phyloP scores from a whole-genome alignment of 2,329 filamentous ascomycete genomes.

The Phialophora expanda region DNA sequence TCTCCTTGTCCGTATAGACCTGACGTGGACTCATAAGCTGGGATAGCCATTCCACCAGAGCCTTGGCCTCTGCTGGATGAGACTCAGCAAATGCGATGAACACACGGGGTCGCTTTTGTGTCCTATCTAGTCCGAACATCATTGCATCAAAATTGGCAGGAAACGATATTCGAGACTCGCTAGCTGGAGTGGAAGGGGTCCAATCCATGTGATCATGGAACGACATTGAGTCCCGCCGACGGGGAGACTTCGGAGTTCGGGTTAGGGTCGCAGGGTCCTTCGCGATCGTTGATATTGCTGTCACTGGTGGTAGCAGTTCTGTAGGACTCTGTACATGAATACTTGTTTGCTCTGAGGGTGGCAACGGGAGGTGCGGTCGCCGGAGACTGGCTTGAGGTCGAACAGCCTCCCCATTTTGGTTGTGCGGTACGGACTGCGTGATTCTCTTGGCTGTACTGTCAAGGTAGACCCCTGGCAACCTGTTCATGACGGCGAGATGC shows the following conservation, averaged over 20 bases:
- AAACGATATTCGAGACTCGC: neutral
- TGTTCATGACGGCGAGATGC: conserved; percentile 27
- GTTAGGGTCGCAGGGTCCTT: neutral
- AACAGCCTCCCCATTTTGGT: neutral
- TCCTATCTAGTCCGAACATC: neutral
- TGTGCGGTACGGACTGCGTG: neutral
- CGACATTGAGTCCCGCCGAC: neutral
- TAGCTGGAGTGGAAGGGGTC: neutral
- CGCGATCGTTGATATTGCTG: neutral
- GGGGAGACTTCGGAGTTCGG: neutral
- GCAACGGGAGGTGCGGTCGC: neutral
- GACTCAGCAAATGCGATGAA: conserved; percentile 31
- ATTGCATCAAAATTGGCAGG: conserved; percentile 17
- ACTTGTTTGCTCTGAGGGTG: neutral
- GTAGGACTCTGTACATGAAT: conserved; percentile 3
- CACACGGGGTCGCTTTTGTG: conserved; percentile 16
- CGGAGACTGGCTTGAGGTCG: neutral
- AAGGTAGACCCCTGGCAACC: conserved; percentile 6
- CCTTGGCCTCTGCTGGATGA: conserved; percentile 26
- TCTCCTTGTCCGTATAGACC: conserved; percentile 24
- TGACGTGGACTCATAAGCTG: conserved; percentile 9
- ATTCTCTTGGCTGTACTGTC: neutral
- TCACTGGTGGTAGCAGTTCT: neutral
- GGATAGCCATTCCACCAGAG: conserved; percentile 25
- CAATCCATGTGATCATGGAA: neutral